Percentiles rank a stretch among this genome's conserved stretches.
Conservation (phyloP, 2,329 filamentous ascomycete species). For the Fusarium burgessii region DNA sequence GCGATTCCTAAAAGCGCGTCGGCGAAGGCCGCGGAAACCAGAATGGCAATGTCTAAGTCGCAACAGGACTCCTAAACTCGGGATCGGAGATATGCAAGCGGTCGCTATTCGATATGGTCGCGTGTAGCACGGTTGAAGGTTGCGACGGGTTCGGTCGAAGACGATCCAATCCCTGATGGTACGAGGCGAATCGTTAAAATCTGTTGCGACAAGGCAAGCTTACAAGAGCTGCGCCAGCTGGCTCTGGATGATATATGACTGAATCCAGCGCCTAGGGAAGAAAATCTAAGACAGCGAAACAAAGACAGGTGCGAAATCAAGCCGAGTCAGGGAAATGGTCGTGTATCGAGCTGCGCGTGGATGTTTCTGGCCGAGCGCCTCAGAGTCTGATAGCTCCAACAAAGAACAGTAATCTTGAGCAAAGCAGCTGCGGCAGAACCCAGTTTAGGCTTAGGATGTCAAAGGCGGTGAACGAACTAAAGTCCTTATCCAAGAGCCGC, state of each 20-base stretch:
- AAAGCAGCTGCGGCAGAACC: conserved; percentile 35
- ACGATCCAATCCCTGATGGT: conserved; percentile 19
- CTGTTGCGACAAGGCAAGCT: conserved; percentile 38
- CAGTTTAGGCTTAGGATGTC: conserved; percentile 14
- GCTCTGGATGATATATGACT: conserved; percentile 13
- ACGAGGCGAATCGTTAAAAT: conserved; percentile 20
- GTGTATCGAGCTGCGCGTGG: conserved; percentile 30
- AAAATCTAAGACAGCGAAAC: conserved; percentile 4
- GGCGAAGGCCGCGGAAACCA: conserved; percentile 13
- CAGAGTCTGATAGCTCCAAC: conserved; percentile 41
- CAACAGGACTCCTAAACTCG: not conserved
- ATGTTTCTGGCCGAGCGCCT: conserved; percentile 31
- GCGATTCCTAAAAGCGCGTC: conserved; percentile 24
- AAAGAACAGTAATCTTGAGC: conserved; percentile 37
- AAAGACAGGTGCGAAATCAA: not conserved
- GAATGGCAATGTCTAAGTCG: conserved; percentile 13
- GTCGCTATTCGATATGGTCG: not conserved
- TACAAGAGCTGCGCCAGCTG: conserved; percentile 30
- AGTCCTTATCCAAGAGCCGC: conserved; percentile 10
- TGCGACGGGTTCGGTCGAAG: conserved; percentile 6
- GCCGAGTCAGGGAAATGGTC: conserved; percentile 4
- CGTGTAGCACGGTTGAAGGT: conserved; percentile 6
- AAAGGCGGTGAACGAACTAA: conserved; percentile 23
- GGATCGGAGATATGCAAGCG: not conserved
- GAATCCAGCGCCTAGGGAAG: not conserved